Evolutionary conservation across 2,329 filamentous ascomycete genomes (phyloP), one percentile per base, ranked within the genome.

Genomic region (Trichoderma arundinaceum): DNA sequence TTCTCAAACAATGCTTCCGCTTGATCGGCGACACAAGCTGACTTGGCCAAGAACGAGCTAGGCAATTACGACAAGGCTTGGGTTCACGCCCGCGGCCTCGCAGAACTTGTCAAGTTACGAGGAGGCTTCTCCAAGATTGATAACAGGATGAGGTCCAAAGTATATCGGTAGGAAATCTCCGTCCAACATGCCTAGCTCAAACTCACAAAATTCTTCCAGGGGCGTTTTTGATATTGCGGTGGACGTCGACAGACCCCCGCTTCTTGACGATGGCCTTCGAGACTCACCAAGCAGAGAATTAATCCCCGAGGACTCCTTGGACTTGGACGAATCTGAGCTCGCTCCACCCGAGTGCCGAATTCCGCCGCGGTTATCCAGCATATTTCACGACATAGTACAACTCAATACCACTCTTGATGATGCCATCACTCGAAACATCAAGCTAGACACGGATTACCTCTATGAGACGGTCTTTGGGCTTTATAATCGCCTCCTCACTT

Each of bases 171-270:
- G 15, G 39, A 13, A 46, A 2, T 28, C 12, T 52, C 2, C 19
- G 5, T 9, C 1, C 32, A 12, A 13, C 2, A 2, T 12, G 0
- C 5, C 8, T 51, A 41, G 9, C 19, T 19, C 13, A 3, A n/a
- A n/a, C 49, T 63, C 2, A 63, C 41, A 39, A 2, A 2, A n/a
- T 17, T 4, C 7, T 62, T 5, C 19, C 28, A 63, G 60, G 2
- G 60, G 60, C 4, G 39, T 63, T 22, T 54, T 53, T 17, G 60
- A 63, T 46, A 46, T 63, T 38, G 60, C 60, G 9, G 60, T 63
- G 12, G 41, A 63, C 38, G 32, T 44, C 10, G 60, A 63, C 12
- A 46, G 7, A 1, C 49, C 60, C 0, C 60, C 60, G 3, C 39
- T 63, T 2, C 32, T 63, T 5, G 60, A 60, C 2, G 57, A 63